Percentiles rank a stretch among this genome's conserved stretches.
Evolutionary conservation across 2,329 filamentous ascomycete species (phyloP).

Genomic region (Diplodia scrobiculata): DNA sequence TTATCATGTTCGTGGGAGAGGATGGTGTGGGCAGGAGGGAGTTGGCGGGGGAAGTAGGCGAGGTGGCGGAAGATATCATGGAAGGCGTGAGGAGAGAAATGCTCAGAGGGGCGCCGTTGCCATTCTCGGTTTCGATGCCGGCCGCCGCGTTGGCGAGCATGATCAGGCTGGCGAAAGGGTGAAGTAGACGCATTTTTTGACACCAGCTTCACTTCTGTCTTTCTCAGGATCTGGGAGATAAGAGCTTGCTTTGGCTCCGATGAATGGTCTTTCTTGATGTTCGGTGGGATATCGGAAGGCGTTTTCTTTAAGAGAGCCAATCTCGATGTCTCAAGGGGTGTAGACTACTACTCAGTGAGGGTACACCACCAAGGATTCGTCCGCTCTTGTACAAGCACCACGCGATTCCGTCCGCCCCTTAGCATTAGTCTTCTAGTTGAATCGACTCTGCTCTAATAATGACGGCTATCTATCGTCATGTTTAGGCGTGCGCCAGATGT

Average conservation of each 20-base stretch:
- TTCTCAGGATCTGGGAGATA: too few species aligned
- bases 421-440: neutral
- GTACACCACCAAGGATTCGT: neutral
- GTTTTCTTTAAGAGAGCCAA: neutral
- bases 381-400: neutral
- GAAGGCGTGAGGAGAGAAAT: neutral
- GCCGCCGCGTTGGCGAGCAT: neutral
- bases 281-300: neutral
- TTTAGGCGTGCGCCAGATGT: neutral
- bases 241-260: neutral
- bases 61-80: neutral
- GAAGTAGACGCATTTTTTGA: neutral
- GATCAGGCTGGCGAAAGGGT: neutral
- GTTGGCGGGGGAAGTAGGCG: neutral
- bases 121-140: neutral
- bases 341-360: neutral
- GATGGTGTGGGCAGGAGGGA: neutral
- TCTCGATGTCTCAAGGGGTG: neutral
- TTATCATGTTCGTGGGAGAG: neutral
- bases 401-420: neutral
- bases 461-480: neutral
- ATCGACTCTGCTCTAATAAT: neutral
- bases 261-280: neutral
- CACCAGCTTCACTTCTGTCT: neutral
- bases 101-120: neutral